These are phyloP conservation scores for Vigna hirtella DNA, from an alignment of 306 rosid species.

Conservation along the genomic window DNA sequence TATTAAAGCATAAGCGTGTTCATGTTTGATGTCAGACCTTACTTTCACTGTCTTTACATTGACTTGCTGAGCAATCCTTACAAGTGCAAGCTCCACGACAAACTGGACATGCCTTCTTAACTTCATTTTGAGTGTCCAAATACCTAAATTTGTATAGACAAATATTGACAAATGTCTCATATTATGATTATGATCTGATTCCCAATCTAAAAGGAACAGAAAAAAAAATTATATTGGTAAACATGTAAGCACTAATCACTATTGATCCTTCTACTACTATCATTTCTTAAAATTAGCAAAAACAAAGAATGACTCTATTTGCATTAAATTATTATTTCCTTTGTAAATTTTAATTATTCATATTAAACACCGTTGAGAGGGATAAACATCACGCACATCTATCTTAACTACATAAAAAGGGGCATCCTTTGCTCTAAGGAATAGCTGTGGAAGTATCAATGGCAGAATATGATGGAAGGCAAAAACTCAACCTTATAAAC, in stretches of 20 bases:
- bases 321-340: not conserved
- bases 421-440: constrained; percentile 18
- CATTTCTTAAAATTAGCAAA: constrained; percentile 2
- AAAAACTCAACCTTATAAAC: not conserved
- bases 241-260: not conserved
- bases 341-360: constrained; percentile 10
- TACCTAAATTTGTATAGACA: constrained; percentile 61
- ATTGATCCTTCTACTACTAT: constrained; percentile 10
- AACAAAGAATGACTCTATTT: not conserved
- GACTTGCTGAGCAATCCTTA: constrained; percentile 75
- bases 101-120: constrained; percentile 90
- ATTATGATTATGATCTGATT: not conserved
- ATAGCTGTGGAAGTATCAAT: not conserved
- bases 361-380: not conserved
- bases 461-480: not conserved
- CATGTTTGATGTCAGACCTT: constrained; percentile 88
- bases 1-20: constrained; percentile 39
- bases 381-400: not conserved
- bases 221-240: constrained; percentile 30
- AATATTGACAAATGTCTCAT: constrained; percentile 36
- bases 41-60: constrained; percentile 78
- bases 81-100: constrained; percentile 91
- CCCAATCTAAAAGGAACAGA: constrained; percentile 28
- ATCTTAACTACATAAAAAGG: constrained; percentile 13
- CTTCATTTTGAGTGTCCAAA: constrained; percentile 75